Conservation (phyloP, 2,329 filamentous ascomycete species). For the Talaromyces sp. region DNA sequence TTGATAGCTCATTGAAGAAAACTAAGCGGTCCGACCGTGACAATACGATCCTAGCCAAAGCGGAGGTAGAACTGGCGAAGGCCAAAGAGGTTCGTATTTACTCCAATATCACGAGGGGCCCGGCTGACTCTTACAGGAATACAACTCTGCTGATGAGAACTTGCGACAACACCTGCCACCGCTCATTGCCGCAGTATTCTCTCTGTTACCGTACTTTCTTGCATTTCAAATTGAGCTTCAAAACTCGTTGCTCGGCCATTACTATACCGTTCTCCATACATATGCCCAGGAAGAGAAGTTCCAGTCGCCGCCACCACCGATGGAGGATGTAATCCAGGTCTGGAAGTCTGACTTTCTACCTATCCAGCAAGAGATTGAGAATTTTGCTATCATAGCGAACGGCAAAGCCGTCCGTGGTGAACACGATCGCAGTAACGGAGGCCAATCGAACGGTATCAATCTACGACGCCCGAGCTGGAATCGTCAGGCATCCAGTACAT, state of each 20-base stretch:
- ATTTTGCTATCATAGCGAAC: slow-evolving; percentile 59
- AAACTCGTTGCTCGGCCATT: slow-evolving; percentile 70
- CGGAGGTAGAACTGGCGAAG: slow-evolving; percentile 65
- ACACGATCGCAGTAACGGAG: slow-evolving; percentile 51
- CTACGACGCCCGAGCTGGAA: slow-evolving; percentile 38
- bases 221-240: slow-evolving; percentile 70
- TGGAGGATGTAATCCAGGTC: slow-evolving; percentile 64
- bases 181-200: slow-evolving; percentile 67
- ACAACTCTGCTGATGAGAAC: slow-evolving; percentile 70
- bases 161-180: slow-evolving; percentile 68
- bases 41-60: slow-evolving; percentile 65
- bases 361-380: slow-evolving; percentile 64
- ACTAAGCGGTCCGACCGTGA: slow-evolving; percentile 68
- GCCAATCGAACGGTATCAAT: slow-evolving; percentile 28
- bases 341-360: slow-evolving; percentile 65
- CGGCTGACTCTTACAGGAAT: slow-evolving; percentile 52
- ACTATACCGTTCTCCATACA: slow-evolving; percentile 72
- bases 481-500: slow-evolving; percentile 28
- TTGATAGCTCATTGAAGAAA: slow-evolving; percentile 68
- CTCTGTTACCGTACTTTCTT: slow-evolving; percentile 69
- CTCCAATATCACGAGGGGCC: background rate
- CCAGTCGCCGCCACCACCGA: slow-evolving; percentile 67
- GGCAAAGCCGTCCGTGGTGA: slow-evolving; percentile 63
- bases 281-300: slow-evolving; percentile 68
- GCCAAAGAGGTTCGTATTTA: slow-evolving; percentile 57